phyloP scores from a whole-genome alignment of 1,284 basidiomycete species.

The Trichosporon asahii region DNA sequence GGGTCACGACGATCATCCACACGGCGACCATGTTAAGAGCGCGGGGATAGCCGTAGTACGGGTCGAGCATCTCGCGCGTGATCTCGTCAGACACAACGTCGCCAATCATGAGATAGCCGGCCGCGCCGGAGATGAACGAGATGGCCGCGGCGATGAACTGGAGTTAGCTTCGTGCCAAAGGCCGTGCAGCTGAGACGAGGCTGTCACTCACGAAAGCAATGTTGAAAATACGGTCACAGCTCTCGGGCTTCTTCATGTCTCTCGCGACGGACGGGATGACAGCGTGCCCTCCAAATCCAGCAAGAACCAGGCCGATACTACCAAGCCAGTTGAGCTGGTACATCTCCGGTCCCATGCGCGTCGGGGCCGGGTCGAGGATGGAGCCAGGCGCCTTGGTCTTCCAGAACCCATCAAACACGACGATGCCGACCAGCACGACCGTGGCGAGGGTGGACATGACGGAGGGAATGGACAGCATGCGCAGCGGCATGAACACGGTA shows the following conservation, averaged over 20 bases:
- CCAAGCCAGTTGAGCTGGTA: slow-evolving; percentile 54
- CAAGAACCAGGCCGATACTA: slow-evolving; percentile 83
- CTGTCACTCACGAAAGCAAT: slow-evolving; percentile 40
- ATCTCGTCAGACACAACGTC: slow-evolving; percentile 79
- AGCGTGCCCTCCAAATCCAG: slow-evolving; percentile 93
- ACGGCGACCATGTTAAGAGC: slow-evolving; percentile 71
- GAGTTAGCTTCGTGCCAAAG: too few species aligned
- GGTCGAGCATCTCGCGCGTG: slow-evolving; percentile 75
- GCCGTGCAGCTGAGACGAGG: not conserved
- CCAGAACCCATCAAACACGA: slow-evolving; percentile 78
- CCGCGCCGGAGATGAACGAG: slow-evolving; percentile 74
- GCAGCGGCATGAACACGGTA: slow-evolving; percentile 76
- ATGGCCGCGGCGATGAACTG: slow-evolving; percentile 61
- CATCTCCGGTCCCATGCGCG: slow-evolving; percentile 62
- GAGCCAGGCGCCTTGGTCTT: slow-evolving; percentile 79
- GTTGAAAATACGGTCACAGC: slow-evolving; percentile 64
- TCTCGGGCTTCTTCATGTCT: slow-evolving; percentile 81
- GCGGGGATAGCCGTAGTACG: slow-evolving; percentile 67
- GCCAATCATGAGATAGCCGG: slow-evolving; percentile 92
- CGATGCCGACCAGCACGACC: slow-evolving; percentile 69
- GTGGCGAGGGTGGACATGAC: slow-evolving; percentile 78
- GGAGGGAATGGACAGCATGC: slow-evolving; percentile 78
- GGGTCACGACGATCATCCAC: slow-evolving; percentile 86
- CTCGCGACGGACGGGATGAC: slow-evolving; percentile 84
- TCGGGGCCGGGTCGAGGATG: slow-evolving; percentile 69